Conservation (phyloP, 495 filamentous ascomycete genomes). For the Friedmanniomyces endolithicus region DNA sequence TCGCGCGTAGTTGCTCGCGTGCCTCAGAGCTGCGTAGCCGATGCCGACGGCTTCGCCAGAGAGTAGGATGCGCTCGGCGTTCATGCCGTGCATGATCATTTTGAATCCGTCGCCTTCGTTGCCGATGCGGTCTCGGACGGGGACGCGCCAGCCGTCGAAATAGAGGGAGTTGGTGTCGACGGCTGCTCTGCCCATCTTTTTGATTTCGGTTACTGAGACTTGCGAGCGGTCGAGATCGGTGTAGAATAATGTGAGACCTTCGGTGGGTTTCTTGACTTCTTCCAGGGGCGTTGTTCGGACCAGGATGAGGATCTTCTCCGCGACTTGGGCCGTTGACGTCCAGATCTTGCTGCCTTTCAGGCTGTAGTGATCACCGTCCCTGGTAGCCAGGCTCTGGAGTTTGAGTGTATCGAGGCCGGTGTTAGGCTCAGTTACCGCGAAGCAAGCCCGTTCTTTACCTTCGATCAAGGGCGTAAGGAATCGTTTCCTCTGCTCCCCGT, state of each 20-base stretch:
- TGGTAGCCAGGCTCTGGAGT: slow-evolving; percentile 19
- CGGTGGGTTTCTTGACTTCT: slow-evolving; percentile 19
- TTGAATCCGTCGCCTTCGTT: slow-evolving; percentile 25
- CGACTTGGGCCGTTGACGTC: slow-evolving; percentile 24
- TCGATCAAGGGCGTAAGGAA: slow-evolving; percentile 22
- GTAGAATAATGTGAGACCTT: slow-evolving; percentile 26
- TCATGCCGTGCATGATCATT: slow-evolving; percentile 28
- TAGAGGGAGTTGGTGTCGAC: slow-evolving; percentile 25
- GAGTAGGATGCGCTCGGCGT: slow-evolving; percentile 24
- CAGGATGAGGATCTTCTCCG: slow-evolving; percentile 25
- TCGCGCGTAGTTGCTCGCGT: slow-evolving; percentile 20
- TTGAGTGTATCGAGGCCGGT: slow-evolving; percentile 27
- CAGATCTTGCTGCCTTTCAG: slow-evolving; percentile 26
- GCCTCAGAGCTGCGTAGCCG: slow-evolving; percentile 24
- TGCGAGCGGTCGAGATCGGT: slow-evolving; percentile 19
- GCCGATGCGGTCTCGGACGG: slow-evolving; percentile 20
- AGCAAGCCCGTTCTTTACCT: slow-evolving; percentile 22
- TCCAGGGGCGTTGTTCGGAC: slow-evolving; percentile 25
- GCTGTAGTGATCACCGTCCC: slow-evolving; percentile 19
- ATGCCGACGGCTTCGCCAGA: slow-evolving; percentile 24
- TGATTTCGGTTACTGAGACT: slow-evolving; percentile 23
- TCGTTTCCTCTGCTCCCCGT: slow-evolving; percentile 22
- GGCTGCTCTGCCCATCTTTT: slow-evolving; percentile 24
- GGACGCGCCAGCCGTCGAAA: slow-evolving; percentile 25
- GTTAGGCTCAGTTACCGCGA: slow-evolving; percentile 26